Conservation (phyloP, 2,329 filamentous ascomycete species). For the Dactylellina haptotyla region DNA sequence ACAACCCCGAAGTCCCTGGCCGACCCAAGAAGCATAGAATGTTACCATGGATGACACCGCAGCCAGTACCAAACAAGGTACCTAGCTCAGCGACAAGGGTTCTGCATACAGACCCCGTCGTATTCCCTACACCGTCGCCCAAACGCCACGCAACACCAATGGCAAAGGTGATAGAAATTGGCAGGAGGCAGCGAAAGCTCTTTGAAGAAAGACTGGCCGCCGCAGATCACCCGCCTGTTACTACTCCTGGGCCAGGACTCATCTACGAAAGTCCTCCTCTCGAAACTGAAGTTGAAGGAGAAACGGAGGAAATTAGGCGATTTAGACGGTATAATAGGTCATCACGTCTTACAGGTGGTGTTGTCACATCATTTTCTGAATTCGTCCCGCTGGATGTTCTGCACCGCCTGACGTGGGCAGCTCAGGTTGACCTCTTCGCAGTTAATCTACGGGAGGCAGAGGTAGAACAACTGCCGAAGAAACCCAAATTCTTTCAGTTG, state of each 20-base stretch:
- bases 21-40: constrained; percentile 3
- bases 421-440: constrained; percentile 56
- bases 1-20: not conserved
- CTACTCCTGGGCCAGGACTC: not conserved
- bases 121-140: not conserved
- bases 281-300: constrained; percentile 15
- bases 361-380: constrained; percentile 55
- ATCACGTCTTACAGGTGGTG: constrained; percentile 21
- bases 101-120: constrained; percentile 17
- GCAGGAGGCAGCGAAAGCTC: not conserved
- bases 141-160: constrained; percentile 10
- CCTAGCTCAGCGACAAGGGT: not conserved
- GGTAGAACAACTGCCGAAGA: constrained; percentile 44
- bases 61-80: not conserved
- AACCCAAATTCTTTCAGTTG: constrained; percentile 55
- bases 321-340: constrained; percentile 20
- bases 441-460: constrained; percentile 54
- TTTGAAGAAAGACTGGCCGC: not conserved
- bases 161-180: constrained; percentile 10
- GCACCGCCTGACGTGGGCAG: constrained; percentile 54
- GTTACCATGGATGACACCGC: constrained; percentile 38
- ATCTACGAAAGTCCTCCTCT: not conserved
- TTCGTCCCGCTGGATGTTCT: constrained; percentile 55
- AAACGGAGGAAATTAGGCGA: constrained; percentile 26
- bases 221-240: too few relatives aligned